phyloP scores from a whole-genome alignment of 2,329 filamentous ascomycete species.

The Aspergillus costaricaensis region DNA sequence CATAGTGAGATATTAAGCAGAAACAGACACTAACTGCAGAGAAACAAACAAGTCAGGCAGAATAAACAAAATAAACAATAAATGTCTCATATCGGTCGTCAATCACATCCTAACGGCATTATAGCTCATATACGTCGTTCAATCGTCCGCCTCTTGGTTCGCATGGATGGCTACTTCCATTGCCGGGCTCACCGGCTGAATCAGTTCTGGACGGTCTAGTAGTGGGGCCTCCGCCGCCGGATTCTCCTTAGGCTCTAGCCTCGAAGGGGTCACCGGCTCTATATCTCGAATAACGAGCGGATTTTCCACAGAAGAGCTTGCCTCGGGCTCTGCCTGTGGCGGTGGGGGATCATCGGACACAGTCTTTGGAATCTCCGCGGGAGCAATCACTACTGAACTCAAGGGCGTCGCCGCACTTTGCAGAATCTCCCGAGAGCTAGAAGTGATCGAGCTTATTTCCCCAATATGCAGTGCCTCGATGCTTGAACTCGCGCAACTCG shows the following conservation, averaged over 20 bases:
- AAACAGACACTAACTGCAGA: neutral
- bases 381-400: neutral
- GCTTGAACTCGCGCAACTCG: neutral
- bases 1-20: neutral
- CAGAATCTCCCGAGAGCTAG: neutral
- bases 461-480: neutral
- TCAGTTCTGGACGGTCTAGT: neutral
- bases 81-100: slow-evolving; percentile 8
- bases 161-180: neutral
- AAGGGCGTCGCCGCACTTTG: neutral
- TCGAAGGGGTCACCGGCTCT: neutral
- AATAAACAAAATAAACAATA: neutral
- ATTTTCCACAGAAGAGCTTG: neutral
- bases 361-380: neutral
- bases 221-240: neutral
- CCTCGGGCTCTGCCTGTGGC: neutral
- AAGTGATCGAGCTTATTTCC: neutral
- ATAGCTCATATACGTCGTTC: slow-evolving; percentile 9
- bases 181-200: neutral
- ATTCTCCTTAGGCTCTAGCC: neutral
- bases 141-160: neutral
- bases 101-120: neutral
- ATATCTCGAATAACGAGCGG: neutral
- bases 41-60: neutral
- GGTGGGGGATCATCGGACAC: neutral